Evolutionary conservation across 129 eudicot species (phyloP).

Genomic region (Scalesia atractyloides): DNA sequence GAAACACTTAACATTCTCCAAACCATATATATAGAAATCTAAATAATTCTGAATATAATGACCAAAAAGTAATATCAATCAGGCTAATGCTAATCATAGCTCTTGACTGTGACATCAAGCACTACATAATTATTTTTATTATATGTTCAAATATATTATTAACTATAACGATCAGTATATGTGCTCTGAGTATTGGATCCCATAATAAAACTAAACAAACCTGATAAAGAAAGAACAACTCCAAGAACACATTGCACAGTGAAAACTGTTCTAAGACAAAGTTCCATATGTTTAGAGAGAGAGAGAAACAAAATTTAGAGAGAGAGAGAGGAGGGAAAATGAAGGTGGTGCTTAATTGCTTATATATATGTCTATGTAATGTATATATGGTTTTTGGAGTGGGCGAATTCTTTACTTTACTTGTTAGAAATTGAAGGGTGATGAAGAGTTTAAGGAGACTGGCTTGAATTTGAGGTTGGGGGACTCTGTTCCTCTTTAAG

Average conservation of each 20-base stretch:
- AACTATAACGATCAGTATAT: background rate
- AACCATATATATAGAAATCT: no score
- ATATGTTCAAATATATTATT: background rate
- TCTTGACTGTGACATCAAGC: background rate
- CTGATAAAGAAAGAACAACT: slow-evolving; percentile 37
- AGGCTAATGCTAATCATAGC: background rate
- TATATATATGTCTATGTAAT: slow-evolving; percentile 8
- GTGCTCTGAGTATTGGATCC: background rate
- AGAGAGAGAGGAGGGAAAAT: slow-evolving; percentile 26
- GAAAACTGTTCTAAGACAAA: slow-evolving; percentile 29
- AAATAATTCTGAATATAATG: no score
- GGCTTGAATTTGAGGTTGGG: slow-evolving; percentile 11
- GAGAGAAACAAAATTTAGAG: slow-evolving; percentile 7
- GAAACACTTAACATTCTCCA: no score
- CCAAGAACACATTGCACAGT: slow-evolving; percentile 38
- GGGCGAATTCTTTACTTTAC: no score
- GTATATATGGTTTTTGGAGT: background rate
- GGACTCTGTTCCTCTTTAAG: background rate
- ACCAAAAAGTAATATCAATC: background rate
- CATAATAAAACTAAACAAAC: slow-evolving; percentile 16
- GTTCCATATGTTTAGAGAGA: slow-evolving; percentile 35
- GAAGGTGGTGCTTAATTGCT: slow-evolving; percentile 16
- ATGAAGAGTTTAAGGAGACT: slow-evolving; percentile 14
- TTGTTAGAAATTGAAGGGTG: background rate
- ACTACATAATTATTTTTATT: no score